A percentile compares a stretch with the other conserved stretches of the same genome.
These are phyloP conservation scores for Yamadazyma sp. DNA, from an alignment of 1,139 yeast genomes.

Conservation along the genomic window DNA sequence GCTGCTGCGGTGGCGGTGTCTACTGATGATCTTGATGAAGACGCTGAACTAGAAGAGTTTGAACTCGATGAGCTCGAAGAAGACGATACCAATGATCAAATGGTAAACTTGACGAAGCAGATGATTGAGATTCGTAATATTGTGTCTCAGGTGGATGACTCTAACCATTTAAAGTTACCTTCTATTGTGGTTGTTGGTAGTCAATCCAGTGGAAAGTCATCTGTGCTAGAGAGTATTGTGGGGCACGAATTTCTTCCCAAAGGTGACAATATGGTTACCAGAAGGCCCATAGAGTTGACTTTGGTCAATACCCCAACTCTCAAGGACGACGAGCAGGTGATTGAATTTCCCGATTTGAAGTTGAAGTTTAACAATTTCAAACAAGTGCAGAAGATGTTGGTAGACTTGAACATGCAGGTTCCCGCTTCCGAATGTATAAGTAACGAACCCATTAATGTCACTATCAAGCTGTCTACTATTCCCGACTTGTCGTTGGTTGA, in stretches of 20 bases:
- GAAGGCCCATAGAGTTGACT: slow-evolving; percentile 93
- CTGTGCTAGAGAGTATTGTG: slow-evolving; percentile 89
- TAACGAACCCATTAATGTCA: slow-evolving; percentile 86
- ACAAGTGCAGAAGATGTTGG: slow-evolving; percentile 81
- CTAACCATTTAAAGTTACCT: slow-evolving; percentile 79
- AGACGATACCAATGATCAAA: slow-evolving; percentile 64
- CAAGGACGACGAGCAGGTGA: slow-evolving; percentile 67
- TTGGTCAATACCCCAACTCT: slow-evolving; percentile 80
- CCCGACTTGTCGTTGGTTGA: slow-evolving; percentile 95
- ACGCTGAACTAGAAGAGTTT: slow-evolving; percentile 29
- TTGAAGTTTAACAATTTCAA: slow-evolving; percentile 81
- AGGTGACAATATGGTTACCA: slow-evolving; percentile 93
- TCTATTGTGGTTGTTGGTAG: slow-evolving; percentile 97
- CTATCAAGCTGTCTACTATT: slow-evolving; percentile 86
- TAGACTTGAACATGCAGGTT: slow-evolving; percentile 90
- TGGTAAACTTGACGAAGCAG: slow-evolving; percentile 84
- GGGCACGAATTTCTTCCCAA: slow-evolving; percentile 94
- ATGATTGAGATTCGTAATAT: slow-evolving; percentile 94
- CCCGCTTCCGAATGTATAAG: slow-evolving; percentile 83
- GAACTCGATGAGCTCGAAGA: slow-evolving; percentile 43
- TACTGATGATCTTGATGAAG: slow-evolving; percentile 28
- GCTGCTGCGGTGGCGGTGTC: slow-evolving; percentile 48
- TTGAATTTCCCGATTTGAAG: slow-evolving; percentile 91
- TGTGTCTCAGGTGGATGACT: slow-evolving; percentile 71
- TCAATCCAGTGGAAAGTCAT: slow-evolving; percentile 94